Base-by-base conservation (phyloP, 1,284 basidiomycete genomes). In the Ganoderma meredithae region DNA sequence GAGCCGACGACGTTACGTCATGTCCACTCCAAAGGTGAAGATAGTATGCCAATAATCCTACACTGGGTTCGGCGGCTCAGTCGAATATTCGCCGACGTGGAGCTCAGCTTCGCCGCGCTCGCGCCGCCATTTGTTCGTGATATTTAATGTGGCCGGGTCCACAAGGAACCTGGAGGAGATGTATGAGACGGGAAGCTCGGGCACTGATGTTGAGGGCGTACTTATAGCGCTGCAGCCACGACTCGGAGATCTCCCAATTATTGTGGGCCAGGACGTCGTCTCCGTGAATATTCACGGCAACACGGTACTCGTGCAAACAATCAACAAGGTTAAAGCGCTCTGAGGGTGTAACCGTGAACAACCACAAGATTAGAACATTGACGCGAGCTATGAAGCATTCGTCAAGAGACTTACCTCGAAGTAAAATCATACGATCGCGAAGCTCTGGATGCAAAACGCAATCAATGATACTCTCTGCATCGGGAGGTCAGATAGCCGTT, bases 231-330 rank as follows among this genome's bases (percentile, higher is more conserved):
- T 87, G 85, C 60, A 97, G 82, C 89, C 95, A 97, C 65, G 84
- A 84, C 76, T 96, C 95, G 8, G 86, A 85, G 62, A 97, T 85
- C 79, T 97, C 95, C 94, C 95, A 97, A 76, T 95, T 96, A 44
- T 82, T 83, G 75, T 97, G 94, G 5, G 91, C 91, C 22, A 97
- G 84, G 39, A 95, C 92, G 76, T 97, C 95, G 73, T 97, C 94
- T 4, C 94, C 95, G 69, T 96, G 95, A 60, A 96, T 86, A 0
- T 87, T 90, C 22, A 93, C 86, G 0, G 85, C 84, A 53, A 81
- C 82, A 41, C 90, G 85, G 71, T 91, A 90, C 69, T 92, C 90
- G 69, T 92, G 85, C 27, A 94, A 77, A 75, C 91, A 93, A 71
- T 94, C 92, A 4, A 91, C 87, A 22, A 95, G 80, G 75, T 92